Conservation (phyloP, 176 grass and related monocot genomes). For the Chloris gayana region DNA sequence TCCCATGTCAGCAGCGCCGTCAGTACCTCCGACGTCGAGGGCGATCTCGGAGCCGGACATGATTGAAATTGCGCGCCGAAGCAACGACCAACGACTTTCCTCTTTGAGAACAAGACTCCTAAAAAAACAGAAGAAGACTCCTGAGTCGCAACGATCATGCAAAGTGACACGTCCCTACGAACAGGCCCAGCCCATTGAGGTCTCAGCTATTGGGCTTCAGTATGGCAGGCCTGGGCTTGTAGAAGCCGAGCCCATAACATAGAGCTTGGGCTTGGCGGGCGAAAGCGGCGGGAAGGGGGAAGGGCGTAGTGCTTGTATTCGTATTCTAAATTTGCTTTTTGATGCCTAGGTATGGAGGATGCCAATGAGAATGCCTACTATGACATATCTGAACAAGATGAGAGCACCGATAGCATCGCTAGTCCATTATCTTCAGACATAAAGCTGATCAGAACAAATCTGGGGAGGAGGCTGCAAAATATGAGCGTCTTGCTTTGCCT, state of each 20-base stretch:
- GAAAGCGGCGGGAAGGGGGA: slow-evolving; percentile 14
- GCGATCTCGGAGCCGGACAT: not conserved
- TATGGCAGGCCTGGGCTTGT: not conserved
- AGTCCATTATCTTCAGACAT: not conserved
- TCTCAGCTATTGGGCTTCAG: not conserved
- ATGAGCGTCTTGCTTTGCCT: slow-evolving; percentile 16
- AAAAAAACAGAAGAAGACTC: no score
- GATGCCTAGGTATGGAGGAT: not conserved
- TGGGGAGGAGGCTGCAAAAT: not conserved
- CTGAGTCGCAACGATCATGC: no score
- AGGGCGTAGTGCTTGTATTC: no score
- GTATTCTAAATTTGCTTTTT: no score
- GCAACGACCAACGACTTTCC: no score
- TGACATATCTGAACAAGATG: slow-evolving; percentile 19
- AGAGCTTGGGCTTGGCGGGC: not conserved
- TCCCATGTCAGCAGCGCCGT: not conserved
- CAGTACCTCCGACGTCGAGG: not conserved
- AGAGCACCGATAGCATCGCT: not conserved
- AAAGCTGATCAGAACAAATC: slow-evolving; percentile 7
- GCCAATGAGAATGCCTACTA: not conserved
- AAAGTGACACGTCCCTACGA: no score
- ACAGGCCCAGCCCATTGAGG: not conserved
- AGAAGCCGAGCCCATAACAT: not conserved
- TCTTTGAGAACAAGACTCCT: no score
- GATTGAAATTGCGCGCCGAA: no score